Evolutionary conservation across 495 filamentous ascomycete species (phyloP), one percentile per base, ranked within the genome.

Genomic region (Tuber indicum): DNA sequence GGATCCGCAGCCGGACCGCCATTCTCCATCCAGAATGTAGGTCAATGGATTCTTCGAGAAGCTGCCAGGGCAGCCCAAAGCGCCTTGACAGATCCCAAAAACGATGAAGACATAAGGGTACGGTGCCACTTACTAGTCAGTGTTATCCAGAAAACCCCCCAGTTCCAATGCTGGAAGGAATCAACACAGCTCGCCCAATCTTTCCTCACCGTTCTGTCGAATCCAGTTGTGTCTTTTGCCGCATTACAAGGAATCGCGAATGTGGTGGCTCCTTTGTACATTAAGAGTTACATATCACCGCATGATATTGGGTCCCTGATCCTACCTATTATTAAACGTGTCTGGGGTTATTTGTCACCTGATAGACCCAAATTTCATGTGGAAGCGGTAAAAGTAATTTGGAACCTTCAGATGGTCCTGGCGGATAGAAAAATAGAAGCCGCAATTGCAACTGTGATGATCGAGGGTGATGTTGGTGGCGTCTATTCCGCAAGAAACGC

Each of bases 341-440:
- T 94, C 0, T 98, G 95, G 95, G 78, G 85, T 41, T 94, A 91
- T 82, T 86, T 98, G 47, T 93, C 93, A 0, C 91, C 93, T 39
- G 85, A 91, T 32, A 91, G 90, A 75, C 94, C 94, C 0, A 96
- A 96, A 82, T 94, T 94, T 79, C 96, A 97, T 83, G 93, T 98
- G 39, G 95, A 98, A 84, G 90, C 93, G 47, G 93, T 96, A 71
- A 91, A 92, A 72, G 92, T 90, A 77, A 85, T 98, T 21, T 96
- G 94, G 92, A 89, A 92, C 72, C 85, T 98, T 69, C 93, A 98
- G 79, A 89, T 89, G 0, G 88, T 89, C 14, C 88, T 89, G 45
- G 86, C 85, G 77, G 86, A 88, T 75, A 87, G 89, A 78, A 84
- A 87, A 42, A 89, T 97, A 23, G 94, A 98, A 84, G 92, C 93